phyloP scores from a whole-genome alignment of 192 early-diverging fungal genomes.

The Chytriomyces confervae region DNA sequence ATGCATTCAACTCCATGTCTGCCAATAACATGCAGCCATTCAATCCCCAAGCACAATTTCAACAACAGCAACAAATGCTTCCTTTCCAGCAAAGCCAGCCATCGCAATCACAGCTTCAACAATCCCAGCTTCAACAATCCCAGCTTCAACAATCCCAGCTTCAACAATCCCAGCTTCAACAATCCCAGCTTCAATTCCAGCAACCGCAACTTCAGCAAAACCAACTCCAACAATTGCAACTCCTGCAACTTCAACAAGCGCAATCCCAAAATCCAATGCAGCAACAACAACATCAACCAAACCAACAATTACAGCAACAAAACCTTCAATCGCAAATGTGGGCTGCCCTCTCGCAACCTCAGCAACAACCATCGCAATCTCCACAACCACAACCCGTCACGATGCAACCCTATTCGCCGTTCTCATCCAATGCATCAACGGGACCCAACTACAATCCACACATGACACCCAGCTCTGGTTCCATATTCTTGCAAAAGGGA shows the following conservation, averaged over 20 bases:
- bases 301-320: slow-evolving; percentile 45
- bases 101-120: slow-evolving; percentile 25
- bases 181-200: neutral
- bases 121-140: slow-evolving; percentile 15
- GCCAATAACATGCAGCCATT: neutral
- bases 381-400: neutral
- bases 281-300: slow-evolving; percentile 34
- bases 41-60: neutral
- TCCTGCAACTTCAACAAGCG: slow-evolving; percentile 12
- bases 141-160: slow-evolving; percentile 21
- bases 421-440: neutral
- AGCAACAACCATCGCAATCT: neutral
- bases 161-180: neutral
- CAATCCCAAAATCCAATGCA: slow-evolving; percentile 39
- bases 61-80: neutral
- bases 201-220: slow-evolving; percentile 15
- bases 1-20: neutral
- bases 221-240: neutral
- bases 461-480: neutral
- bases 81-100: slow-evolving; percentile 19
- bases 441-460: slow-evolving; percentile 26
- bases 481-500: neutral
- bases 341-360: neutral
- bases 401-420: neutral
- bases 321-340: slow-evolving; percentile 13